Evolutionary conservation across 805 yeast species (phyloP), one percentile per base, ranked within the genome.

Genomic region (Cyberlindnera subsufficiens): DNA sequence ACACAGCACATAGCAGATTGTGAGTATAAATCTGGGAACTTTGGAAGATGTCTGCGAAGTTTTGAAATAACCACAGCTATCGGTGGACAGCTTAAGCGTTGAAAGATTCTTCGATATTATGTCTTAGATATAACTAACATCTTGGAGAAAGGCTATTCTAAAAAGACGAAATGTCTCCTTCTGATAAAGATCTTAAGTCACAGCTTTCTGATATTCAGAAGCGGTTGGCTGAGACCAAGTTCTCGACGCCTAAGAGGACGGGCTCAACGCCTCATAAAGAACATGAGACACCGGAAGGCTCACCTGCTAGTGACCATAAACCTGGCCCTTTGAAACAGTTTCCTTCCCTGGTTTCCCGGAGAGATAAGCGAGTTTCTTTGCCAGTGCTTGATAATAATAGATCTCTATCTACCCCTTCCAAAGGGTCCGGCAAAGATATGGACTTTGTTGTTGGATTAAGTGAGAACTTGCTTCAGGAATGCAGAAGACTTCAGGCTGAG

Each of bases 391-490:
- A 56, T 20, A 40, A 35, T 18, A 44, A 50, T 16, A 53, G 44
- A 36, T 44, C 60, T 2, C 44, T 57, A 13, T 35, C 52, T 8
- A 42, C 51, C 4, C 47, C 51, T 4, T 29, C 45, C 2, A 56
- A 53, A 44, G 51, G 47, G 14, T 40, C 51, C n/a, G 78, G 78
- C 17, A 78, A 78, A 50, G 86, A 83, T 46, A 77, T 82, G 67
- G 77, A 78, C 55, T 84, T 84, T 56, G 79, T 83, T 14, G 83
- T 83, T 44, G 87, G 85, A 4, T 61, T 85, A 43, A 80, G 87
- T 63, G 91, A 85, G 53, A 82, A 82, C 44, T 64, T 85, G 48
- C 68, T 85, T 15, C 65, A 74, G 35, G 88, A 86, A 59, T 83
- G 89, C 54, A 74, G 90, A 51, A 71, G 82, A 47, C 67, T 85